Conservation (phyloP, 176 grass and related monocot species). For the Musa beccarii region DNA sequence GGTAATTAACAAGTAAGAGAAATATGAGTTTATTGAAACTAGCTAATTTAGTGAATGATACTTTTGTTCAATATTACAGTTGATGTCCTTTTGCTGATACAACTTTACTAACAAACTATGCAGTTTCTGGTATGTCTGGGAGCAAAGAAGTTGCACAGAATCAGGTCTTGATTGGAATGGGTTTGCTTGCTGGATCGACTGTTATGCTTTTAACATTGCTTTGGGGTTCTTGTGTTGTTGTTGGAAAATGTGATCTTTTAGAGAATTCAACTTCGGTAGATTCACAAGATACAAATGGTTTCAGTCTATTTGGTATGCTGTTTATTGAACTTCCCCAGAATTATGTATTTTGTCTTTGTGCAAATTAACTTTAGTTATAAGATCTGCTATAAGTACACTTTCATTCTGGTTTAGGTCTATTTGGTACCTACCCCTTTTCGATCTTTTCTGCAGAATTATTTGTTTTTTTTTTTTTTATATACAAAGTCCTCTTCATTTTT, state of each 20-base stretch:
- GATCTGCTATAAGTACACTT: neutral
- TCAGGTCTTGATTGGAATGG: slow-evolving; percentile 93
- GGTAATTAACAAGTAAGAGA: no score
- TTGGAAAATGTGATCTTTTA: slow-evolving; percentile 80
- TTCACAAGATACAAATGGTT: slow-evolving; percentile 42
- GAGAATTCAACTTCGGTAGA: slow-evolving; percentile 38
- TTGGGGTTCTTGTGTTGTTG: slow-evolving; percentile 92
- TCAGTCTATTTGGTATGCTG: slow-evolving; percentile 55
- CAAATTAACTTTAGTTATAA: neutral
- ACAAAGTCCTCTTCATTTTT: neutral
- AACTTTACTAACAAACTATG: slow-evolving; percentile 7
- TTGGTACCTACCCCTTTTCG: neutral
- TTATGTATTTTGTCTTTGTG: neutral
- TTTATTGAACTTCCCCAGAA: neutral
- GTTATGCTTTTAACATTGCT: slow-evolving; percentile 88
- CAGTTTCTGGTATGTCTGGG: slow-evolving; percentile 89
- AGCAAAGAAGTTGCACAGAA: slow-evolving; percentile 85
- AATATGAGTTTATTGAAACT: no score
- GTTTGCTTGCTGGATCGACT: slow-evolving; percentile 89
- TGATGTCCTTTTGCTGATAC: neutral
- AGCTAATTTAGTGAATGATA: no score
- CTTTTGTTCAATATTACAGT: no score
- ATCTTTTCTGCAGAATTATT: no score
- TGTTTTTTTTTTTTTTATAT: no score
- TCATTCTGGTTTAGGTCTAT: neutral